These are phyloP conservation scores for Mycena pura DNA, from an alignment of 768 basidiomycete genomes.

Conservation along the genomic window DNA sequence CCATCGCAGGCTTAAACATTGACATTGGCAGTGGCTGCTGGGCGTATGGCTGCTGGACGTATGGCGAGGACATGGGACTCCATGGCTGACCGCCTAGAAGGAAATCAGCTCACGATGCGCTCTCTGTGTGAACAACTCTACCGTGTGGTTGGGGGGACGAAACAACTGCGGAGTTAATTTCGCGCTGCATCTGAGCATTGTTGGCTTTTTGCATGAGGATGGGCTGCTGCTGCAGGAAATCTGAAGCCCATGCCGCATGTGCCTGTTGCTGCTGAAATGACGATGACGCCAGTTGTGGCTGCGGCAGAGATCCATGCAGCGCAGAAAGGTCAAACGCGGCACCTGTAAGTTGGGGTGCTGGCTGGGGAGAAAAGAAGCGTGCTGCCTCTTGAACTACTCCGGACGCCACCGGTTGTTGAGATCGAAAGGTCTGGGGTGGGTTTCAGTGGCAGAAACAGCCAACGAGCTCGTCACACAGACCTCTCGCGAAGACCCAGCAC, in stretches of 20 bases:
- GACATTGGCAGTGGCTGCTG: slow-evolving; percentile 51
- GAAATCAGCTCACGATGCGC: not conserved
- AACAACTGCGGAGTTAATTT: slow-evolving; percentile 7
- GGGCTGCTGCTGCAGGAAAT: slow-evolving; percentile 53
- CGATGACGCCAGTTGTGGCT: slow-evolving; percentile 18
- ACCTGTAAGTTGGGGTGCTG: slow-evolving; percentile 42
- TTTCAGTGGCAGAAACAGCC: not conserved
- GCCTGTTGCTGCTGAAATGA: slow-evolving; percentile 20
- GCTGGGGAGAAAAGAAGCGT: slow-evolving; percentile 63
- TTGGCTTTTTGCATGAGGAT: slow-evolving; percentile 2
- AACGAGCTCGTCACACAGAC: slow-evolving; percentile 42
- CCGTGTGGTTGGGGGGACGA: slow-evolving; percentile 9
- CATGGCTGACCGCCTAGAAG: slow-evolving; percentile 46
- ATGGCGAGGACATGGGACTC: slow-evolving; percentile 44
- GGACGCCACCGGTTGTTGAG: slow-evolving; percentile 49
- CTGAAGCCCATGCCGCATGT: slow-evolving; percentile 63
- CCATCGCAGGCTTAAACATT: slow-evolving; percentile 31
- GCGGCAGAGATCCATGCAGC: slow-evolving; percentile 57
- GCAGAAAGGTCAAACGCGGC: slow-evolving; percentile 65
- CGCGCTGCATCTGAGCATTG: slow-evolving; percentile 15
- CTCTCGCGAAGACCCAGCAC: slow-evolving; percentile 68
- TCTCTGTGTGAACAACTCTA: not conserved
- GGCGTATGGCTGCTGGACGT: slow-evolving; percentile 46
- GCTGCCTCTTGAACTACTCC: slow-evolving; percentile 69
- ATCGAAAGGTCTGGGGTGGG: slow-evolving; percentile 61